A percentile compares a stretch with the other conserved stretches of the same genome.
Conservation (phyloP, 2,329 filamentous ascomycete genomes). For the Aspergillus puulaauensis region DNA sequence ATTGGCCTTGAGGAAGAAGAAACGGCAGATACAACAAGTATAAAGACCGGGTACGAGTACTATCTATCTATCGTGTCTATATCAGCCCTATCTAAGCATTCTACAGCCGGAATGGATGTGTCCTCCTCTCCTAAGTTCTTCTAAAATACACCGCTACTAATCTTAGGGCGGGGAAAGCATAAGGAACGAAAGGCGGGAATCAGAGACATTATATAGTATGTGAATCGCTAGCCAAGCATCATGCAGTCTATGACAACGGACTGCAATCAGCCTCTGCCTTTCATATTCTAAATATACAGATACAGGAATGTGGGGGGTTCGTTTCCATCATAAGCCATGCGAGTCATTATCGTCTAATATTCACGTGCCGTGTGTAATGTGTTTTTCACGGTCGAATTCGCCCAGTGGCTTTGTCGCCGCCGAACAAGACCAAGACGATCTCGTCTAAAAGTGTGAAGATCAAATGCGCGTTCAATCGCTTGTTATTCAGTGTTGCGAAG, state of each 20-base stretch:
- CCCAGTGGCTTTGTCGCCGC: conserved; percentile 21
- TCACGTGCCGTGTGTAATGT: neutral
- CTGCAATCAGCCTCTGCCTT: neutral
- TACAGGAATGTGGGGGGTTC: neutral
- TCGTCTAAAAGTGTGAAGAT: conserved; percentile 72
- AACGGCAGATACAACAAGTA: too few species aligned
- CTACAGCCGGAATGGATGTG: too few species aligned
- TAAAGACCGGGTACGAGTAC: too few species aligned
- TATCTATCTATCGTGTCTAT: too few species aligned
- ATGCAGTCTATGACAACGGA: neutral
- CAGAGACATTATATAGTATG: too few species aligned
- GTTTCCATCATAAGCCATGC: neutral
- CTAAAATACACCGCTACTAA: too few species aligned
- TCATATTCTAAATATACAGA: neutral
- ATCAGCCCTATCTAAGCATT: too few species aligned
- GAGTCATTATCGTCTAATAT: conserved; percentile 6
- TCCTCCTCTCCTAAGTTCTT: too few species aligned
- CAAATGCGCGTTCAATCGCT: conserved; percentile 75
- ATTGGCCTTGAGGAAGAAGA: too few species aligned
- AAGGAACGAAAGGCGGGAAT: too few species aligned
- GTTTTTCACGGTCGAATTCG: neutral
- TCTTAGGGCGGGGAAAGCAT: too few species aligned
- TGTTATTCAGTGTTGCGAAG: conserved; percentile 89
- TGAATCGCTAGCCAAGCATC: neutral
- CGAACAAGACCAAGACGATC: conserved; percentile 65